These are phyloP conservation scores for Ascochyta rabiei DNA, from an alignment of 2,329 filamentous ascomycete genomes.

Conservation along the genomic window DNA sequence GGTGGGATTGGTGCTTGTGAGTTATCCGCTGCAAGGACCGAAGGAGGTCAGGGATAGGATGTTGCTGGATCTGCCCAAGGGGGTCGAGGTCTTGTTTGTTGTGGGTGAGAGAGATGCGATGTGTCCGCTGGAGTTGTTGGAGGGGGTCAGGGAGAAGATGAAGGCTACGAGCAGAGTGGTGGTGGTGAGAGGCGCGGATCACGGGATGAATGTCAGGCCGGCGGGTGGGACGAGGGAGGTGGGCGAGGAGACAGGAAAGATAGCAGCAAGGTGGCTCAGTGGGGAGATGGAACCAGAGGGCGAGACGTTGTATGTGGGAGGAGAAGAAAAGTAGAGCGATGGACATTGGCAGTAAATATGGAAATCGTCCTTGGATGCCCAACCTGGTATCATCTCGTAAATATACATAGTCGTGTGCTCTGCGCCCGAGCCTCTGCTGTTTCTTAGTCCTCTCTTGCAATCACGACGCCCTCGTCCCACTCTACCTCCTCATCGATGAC, in stretches of 20 bases:
- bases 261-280: constrained; percentile 44
- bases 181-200: constrained; percentile 48
- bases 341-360: not conserved
- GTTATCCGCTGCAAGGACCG: constrained; percentile 49
- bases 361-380: not conserved
- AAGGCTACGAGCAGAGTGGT: constrained; percentile 45
- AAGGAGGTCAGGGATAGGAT: constrained; percentile 49
- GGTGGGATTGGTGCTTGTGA: constrained; percentile 46
- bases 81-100: constrained; percentile 48
- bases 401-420: not conserved
- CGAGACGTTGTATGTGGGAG: constrained; percentile 14
- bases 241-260: constrained; percentile 39
- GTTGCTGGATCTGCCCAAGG: constrained; percentile 41
- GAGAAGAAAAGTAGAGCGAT: not conserved
- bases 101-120: constrained; percentile 40
- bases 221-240: constrained; percentile 33
- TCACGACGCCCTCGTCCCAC: constrained; percentile 36
- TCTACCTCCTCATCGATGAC: constrained; percentile 38
- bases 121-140: constrained; percentile 29
- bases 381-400: constrained; percentile 3
- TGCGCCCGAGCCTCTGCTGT: not conserved
- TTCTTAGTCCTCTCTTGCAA: constrained; percentile 28
- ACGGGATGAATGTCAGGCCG: constrained; percentile 49
- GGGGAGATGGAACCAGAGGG: constrained; percentile 17
- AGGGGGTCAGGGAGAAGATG: constrained; percentile 46